Conservation (phyloP, 2,329 filamentous ascomycete species). For the Colletotrichum cereale region DNA sequence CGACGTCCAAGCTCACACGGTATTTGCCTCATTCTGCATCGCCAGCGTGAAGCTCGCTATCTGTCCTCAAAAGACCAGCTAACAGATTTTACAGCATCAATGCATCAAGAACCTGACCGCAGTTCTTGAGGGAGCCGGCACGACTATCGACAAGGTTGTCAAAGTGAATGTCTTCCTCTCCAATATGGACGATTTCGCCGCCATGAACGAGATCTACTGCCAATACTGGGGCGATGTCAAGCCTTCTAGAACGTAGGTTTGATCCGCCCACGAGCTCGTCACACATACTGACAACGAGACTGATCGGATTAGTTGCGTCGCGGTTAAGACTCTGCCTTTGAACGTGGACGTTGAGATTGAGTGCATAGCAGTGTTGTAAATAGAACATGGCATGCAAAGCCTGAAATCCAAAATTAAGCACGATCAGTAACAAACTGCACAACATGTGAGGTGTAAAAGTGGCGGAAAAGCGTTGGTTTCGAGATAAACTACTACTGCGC, state of each 20-base stretch:
- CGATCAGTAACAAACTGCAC: background rate
- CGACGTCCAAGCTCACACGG: slow-evolving; percentile 74
- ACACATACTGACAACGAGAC: background rate
- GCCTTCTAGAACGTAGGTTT: slow-evolving; percentile 57
- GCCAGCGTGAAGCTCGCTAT: background rate
- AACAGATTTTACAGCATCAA: slow-evolving; percentile 56
- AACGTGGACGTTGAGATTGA: slow-evolving; percentile 52
- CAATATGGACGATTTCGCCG: slow-evolving; percentile 79
- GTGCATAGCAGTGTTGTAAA: slow-evolving; percentile 49
- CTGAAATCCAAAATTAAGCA: background rate
- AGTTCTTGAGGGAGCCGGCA: slow-evolving; percentile 77
- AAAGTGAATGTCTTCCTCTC: slow-evolving; percentile 81
- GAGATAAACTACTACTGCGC: background rate
- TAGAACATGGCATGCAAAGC: background rate
- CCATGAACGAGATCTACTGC: slow-evolving; percentile 81
- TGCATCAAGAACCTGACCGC: slow-evolving; percentile 79
- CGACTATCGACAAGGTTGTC: slow-evolving; percentile 73
- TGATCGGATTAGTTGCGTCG: slow-evolving; percentile 47
- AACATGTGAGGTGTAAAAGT: background rate
- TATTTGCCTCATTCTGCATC: slow-evolving; percentile 43
- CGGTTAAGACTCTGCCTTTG: slow-evolving; percentile 50
- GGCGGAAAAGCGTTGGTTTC: background rate
- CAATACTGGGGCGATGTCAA: slow-evolving; percentile 73
- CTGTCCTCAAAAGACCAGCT: background rate
- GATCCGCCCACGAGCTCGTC: rapidly evolving